Percentiles rank a stretch among this genome's conserved stretches.
phyloP scores from a whole-genome alignment of 805 yeast genomes.

The Candida xiaguanensis region DNA sequence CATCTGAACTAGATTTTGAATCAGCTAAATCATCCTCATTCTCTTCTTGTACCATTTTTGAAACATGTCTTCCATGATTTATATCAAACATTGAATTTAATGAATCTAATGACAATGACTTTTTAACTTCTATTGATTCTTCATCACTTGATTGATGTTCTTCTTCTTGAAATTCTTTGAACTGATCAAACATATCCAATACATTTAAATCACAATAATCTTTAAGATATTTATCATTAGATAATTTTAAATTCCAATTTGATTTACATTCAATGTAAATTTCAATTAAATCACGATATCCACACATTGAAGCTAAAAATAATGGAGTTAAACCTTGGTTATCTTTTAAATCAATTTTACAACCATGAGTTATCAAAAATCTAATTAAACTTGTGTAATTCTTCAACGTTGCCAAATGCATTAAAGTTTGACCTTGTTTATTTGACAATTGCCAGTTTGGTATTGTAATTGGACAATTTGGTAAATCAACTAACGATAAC shows the following conservation, averaged over 20 bases:
- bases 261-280: slow-evolving; percentile 64
- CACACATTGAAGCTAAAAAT: slow-evolving; percentile 78
- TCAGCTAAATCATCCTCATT: slow-evolving; percentile 1
- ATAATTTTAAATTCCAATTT: slow-evolving; percentile 47
- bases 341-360: slow-evolving; percentile 70
- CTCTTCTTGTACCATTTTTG: slow-evolving; percentile 29
- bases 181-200: slow-evolving; percentile 34
- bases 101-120: slow-evolving; percentile 35
- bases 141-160: slow-evolving; percentile 6
- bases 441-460: slow-evolving; percentile 85
- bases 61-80: slow-evolving; percentile 37
- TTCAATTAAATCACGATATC: slow-evolving; percentile 63
- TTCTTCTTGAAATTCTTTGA: slow-evolving; percentile 12
- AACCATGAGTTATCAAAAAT: slow-evolving; percentile 63
- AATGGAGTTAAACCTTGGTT: slow-evolving; percentile 81
- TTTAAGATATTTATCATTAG: slow-evolving; percentile 42
- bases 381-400: slow-evolving; percentile 63
- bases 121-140: slow-evolving; percentile 17
- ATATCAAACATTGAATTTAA: slow-evolving; percentile 37
- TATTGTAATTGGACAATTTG: slow-evolving; percentile 54
- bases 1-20: not conserved
- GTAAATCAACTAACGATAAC: slow-evolving; percentile 58
- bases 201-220: slow-evolving; percentile 46
- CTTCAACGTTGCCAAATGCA: slow-evolving; percentile 79
- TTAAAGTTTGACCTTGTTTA: slow-evolving; percentile 77